Percentiles rank a stretch among this genome's conserved stretches.
phyloP scores from a whole-genome alignment of 441 rosid species.

The Pelargonium citronellum region DNA sequence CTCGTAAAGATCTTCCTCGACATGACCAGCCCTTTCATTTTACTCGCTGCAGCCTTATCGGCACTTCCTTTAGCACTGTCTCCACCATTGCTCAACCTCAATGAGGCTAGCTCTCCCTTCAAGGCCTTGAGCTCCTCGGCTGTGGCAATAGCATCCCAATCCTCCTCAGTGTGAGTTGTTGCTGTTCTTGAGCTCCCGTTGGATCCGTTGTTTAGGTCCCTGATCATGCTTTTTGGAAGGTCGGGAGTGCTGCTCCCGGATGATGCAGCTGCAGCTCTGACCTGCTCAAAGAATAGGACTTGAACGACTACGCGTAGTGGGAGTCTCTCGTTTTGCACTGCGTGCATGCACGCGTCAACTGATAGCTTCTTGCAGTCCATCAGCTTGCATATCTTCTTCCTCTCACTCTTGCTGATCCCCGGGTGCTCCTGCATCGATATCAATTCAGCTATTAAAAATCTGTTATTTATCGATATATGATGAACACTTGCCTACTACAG shows the following conservation, averaged over 20 bases:
- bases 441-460: not conserved
- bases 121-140: slow-evolving; percentile 36
- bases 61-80: slow-evolving; percentile 36
- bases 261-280: slow-evolving; percentile 55
- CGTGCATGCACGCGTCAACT: slow-evolving; percentile 63
- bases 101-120: slow-evolving; percentile 29
- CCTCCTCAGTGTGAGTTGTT: slow-evolving; percentile 44
- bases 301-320: slow-evolving; percentile 85
- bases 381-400: slow-evolving; percentile 64
- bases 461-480: too few species aligned
- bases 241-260: slow-evolving; percentile 82
- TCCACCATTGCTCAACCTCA: slow-evolving; percentile 37
- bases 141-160: slow-evolving; percentile 30
- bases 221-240: slow-evolving; percentile 39
- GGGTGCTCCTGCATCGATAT: slow-evolving; percentile 58
- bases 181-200: slow-evolving; percentile 41
- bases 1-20: slow-evolving; percentile 81
- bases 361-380: slow-evolving; percentile 84
- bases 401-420: slow-evolving; percentile 58
- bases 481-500: too few species aligned
- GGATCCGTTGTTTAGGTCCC: slow-evolving; percentile 51
- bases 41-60: slow-evolving; percentile 65
- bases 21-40: slow-evolving; percentile 56
- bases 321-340: slow-evolving; percentile 82
- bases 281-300: slow-evolving; percentile 86